phyloP scores from a whole-genome alignment of 139 green algal genomes.

The Chlamydomonas applanata region DNA sequence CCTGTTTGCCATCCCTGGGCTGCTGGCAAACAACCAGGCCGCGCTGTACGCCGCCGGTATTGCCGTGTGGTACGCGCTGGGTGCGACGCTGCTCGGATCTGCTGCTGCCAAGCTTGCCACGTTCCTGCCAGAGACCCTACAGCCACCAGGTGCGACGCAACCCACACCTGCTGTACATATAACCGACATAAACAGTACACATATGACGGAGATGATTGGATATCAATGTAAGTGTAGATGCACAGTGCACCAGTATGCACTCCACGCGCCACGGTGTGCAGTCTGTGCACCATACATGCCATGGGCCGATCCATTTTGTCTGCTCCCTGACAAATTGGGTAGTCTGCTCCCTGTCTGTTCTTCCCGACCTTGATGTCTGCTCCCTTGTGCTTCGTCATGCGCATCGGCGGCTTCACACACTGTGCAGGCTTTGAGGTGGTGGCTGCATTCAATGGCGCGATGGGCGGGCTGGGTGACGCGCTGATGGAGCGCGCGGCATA shows the following conservation, averaged over 20 bases:
- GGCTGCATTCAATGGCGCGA: not conserved
- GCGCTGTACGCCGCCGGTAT: not conserved
- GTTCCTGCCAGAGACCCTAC: not conserved
- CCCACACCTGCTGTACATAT: no score
- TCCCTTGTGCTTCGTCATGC: not conserved
- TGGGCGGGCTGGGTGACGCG: not conserved
- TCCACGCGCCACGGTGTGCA: no score
- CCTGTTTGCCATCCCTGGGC: not conserved
- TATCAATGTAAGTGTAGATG: no score
- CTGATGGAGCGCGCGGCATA: constrained; percentile 1
- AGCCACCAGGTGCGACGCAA: not conserved
- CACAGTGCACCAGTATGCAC: no score
- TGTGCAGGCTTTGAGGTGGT: not conserved
- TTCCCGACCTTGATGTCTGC: no score
- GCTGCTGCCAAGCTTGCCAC: constrained; percentile 5
- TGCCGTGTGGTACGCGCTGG: not conserved
- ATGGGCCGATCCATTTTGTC: no score
- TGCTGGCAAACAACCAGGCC: not conserved
- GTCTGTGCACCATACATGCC: no score
- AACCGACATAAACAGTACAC: no score
- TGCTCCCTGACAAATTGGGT: no score
- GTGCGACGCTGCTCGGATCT: not conserved
- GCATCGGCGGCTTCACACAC: no score
- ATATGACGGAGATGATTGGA: not conserved
- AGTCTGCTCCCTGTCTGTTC: no score